Conservation (phyloP, 2,329 filamentous ascomycete genomes). For the Penicillium olsonii region DNA sequence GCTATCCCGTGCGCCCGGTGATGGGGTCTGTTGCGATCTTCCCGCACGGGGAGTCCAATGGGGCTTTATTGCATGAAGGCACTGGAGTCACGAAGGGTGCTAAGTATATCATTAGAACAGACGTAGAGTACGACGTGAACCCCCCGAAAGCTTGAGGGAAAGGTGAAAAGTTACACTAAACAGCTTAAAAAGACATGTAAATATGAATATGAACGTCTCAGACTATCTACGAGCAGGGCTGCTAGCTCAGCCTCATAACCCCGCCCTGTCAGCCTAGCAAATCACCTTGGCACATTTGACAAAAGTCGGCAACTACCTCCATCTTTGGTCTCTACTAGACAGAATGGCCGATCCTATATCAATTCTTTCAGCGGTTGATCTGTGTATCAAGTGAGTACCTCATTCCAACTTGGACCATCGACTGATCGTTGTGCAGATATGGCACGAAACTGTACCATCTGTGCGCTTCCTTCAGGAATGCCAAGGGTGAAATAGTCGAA, state of each 20-base stretch:
- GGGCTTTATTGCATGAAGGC: slow-evolving; percentile 68
- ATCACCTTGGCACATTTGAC: too few relatives aligned
- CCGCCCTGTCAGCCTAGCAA: neutral
- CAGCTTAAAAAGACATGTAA: neutral
- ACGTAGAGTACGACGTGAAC: slow-evolving; percentile 68
- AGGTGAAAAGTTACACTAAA: neutral
- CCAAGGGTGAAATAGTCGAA: neutral
- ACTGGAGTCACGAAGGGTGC: slow-evolving; percentile 68
- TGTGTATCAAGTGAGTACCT: neutral
- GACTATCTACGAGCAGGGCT: too few relatives aligned
- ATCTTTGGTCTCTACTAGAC: too few relatives aligned
- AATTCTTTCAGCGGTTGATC: neutral
- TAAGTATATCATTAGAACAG: slow-evolving; percentile 70
- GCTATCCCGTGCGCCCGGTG: slow-evolving; percentile 67
- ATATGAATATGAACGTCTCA: neutral
- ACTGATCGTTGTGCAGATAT: neutral
- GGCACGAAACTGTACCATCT: neutral
- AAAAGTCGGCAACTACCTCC: too few relatives aligned
- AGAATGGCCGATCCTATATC: neutral
- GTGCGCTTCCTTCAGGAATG: neutral
- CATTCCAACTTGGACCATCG: neutral
- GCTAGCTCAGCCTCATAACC: too few relatives aligned
- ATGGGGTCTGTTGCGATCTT: slow-evolving; percentile 70
- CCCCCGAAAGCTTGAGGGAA: slow-evolving; percentile 13
- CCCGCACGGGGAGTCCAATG: slow-evolving; percentile 67